Evolutionary conservation across 2,329 filamentous ascomycete species (phyloP).

Genomic region (Talaromyces islandicus): DNA sequence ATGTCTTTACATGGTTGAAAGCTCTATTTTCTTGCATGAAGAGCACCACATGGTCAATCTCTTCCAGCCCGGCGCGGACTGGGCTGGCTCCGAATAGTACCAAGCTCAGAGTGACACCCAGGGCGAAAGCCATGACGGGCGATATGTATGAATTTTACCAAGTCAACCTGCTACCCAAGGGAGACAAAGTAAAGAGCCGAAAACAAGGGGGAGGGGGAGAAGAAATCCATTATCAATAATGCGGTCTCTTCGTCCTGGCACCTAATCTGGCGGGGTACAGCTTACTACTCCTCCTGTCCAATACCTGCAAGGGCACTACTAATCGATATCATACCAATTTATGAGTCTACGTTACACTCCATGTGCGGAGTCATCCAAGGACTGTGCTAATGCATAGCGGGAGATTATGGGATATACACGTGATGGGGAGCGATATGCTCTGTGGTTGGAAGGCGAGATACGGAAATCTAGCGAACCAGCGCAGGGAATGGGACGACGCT

Average conservation of each 20-base stretch:
- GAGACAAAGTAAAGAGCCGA: background rate
- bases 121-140: slow-evolving; percentile 2
- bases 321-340: background rate
- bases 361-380: background rate
- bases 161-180: background rate
- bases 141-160: background rate
- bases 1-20: slow-evolving; percentile 28
- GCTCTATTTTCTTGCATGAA: slow-evolving; percentile 52
- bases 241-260: background rate
- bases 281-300: background rate
- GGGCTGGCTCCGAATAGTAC: slow-evolving; percentile 9
- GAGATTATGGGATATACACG: background rate
- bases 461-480: background rate
- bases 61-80: slow-evolving; percentile 27
- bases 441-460: background rate
- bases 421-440: background rate
- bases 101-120: slow-evolving; percentile 4
- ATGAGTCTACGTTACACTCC: background rate
- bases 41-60: slow-evolving; percentile 53
- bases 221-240: background rate
- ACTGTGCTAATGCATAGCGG: background rate
- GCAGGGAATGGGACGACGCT: background rate
- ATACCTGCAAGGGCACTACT: background rate
- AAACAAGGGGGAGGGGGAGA: background rate
- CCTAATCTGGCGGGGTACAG: background rate